These are phyloP conservation scores for Boletus sp. DNA, from an alignment of 1,284 basidiomycete species.

Conservation along the genomic window DNA sequence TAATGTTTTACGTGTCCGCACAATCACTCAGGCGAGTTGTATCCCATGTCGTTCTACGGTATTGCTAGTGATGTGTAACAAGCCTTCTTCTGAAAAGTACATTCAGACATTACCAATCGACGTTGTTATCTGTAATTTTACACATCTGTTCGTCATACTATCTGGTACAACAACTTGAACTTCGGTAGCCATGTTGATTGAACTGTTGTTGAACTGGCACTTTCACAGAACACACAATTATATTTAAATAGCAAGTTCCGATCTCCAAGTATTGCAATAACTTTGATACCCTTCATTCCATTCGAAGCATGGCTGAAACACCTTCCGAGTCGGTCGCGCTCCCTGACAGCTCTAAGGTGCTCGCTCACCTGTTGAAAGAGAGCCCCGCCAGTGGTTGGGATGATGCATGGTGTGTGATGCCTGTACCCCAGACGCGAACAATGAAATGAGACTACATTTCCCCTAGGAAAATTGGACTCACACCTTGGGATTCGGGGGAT, in stretches of 20 bases:
- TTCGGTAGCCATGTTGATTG: neutral
- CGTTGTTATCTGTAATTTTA: slow-evolving; percentile 4
- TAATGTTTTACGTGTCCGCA: slow-evolving; percentile 3
- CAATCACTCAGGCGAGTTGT: slow-evolving; percentile 6
- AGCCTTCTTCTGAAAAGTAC: neutral
- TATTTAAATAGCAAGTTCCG: neutral
- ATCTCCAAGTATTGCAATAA: neutral
- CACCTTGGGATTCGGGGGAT: slow-evolving; percentile 64
- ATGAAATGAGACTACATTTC: neutral
- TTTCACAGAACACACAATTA: neutral
- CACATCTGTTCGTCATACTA: neutral
- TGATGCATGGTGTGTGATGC: slow-evolving; percentile 16
- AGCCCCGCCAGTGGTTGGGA: slow-evolving; percentile 20
- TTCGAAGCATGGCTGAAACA: neutral
- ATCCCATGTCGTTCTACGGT: neutral
- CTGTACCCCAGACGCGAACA: neutral
- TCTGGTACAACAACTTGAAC: neutral
- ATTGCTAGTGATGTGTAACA: neutral
- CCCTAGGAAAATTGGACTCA: slow-evolving; percentile 53
- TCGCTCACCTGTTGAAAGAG: slow-evolving; percentile 15
- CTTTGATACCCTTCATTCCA: neutral
- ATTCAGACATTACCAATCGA: neutral
- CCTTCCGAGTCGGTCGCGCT: neutral
- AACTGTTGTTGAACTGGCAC: neutral
- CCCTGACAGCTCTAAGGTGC: neutral